A percentile compares a stretch with the other conserved stretches of the same genome.
These are phyloP conservation scores for Cronartium ribicola DNA, from an alignment of 1,284 basidiomycete species.

Conservation along the genomic window DNA sequence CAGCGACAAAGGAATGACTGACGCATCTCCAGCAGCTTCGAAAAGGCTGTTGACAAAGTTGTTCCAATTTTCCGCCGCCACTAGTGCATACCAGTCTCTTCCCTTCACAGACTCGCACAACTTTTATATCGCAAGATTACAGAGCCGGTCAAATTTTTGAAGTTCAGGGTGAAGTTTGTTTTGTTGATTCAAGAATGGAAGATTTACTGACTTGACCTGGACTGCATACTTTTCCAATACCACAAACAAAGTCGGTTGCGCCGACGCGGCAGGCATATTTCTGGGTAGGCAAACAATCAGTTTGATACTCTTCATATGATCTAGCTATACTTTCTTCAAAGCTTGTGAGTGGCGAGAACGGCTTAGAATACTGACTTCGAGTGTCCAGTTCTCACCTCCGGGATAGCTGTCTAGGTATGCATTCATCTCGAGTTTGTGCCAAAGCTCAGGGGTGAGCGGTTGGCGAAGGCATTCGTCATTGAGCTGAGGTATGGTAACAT, in stretches of 20 bases:
- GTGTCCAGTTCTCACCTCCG: constrained; percentile 15
- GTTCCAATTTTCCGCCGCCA: constrained; percentile 41
- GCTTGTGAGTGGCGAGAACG: background rate
- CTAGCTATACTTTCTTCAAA: background rate
- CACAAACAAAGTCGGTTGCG: constrained; percentile 36
- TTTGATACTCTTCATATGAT: too few relatives aligned
- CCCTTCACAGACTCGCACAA: constrained; percentile 33
- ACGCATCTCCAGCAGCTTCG: constrained; percentile 41
- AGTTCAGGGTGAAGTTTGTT: background rate
- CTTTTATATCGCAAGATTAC: constrained; percentile 9
- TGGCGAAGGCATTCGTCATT: constrained; percentile 1
- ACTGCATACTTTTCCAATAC: constrained; percentile 31
- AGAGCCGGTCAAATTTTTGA: background rate
- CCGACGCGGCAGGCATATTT: constrained; percentile 32
- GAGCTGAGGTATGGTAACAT: background rate
- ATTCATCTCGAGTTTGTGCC: constrained; percentile 33
- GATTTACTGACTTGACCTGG: constrained; percentile 29
- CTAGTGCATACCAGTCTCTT: constrained; percentile 40
- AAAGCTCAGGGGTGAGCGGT: constrained; percentile 14
- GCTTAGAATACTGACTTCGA: constrained; percentile 19
- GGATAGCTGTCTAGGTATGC: constrained; percentile 37
- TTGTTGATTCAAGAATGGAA: background rate
- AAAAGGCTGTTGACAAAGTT: constrained; percentile 38
- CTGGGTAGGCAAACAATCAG: background rate
- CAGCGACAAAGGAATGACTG: background rate